A percentile compares a stretch with the other conserved stretches of the same genome.
Conservation (phyloP, 129 eudicot genomes). For the Helianthus tuberosus region DNA sequence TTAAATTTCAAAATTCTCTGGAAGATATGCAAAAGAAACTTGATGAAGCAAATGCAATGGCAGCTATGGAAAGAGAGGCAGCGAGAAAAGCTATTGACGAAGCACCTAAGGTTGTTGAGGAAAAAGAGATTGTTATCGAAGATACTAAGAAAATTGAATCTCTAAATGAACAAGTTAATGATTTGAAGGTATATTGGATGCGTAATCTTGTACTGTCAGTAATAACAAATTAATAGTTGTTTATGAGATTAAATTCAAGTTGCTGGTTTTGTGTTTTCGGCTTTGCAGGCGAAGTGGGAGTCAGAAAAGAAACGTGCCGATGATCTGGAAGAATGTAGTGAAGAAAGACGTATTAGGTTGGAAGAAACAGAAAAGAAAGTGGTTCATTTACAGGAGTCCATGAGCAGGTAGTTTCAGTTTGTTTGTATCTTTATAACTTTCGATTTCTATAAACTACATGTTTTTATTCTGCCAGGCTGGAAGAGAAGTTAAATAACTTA, state of each 20-base stretch:
- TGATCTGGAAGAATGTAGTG: slow-evolving; percentile 58
- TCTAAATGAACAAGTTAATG: slow-evolving; percentile 54
- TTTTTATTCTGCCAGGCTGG: slow-evolving; percentile 51
- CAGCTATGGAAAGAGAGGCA: slow-evolving; percentile 80
- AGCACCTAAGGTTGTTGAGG: slow-evolving; percentile 92
- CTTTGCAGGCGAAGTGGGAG: slow-evolving; percentile 54
- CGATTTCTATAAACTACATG: slow-evolving; percentile 19
- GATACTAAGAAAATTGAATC: slow-evolving; percentile 83
- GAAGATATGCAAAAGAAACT: slow-evolving; percentile 69
- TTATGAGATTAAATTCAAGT: background rate
- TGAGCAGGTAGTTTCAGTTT: slow-evolving; percentile 52
- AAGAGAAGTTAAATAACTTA: slow-evolving; percentile 80
- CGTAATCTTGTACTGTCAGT: background rate
- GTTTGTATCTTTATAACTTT: slow-evolving; percentile 1
- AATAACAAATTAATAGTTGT: background rate
- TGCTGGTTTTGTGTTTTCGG: slow-evolving; percentile 12
- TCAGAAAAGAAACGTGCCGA: slow-evolving; percentile 64
- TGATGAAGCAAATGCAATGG: slow-evolving; percentile 74
- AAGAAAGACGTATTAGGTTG: slow-evolving; percentile 68
- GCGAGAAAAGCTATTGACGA: slow-evolving; percentile 94
- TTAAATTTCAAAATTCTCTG: slow-evolving; percentile 64
- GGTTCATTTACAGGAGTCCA: slow-evolving; percentile 68
- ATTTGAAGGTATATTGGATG: slow-evolving; percentile 60
- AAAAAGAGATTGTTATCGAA: slow-evolving; percentile 79
- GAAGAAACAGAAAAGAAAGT: slow-evolving; percentile 80